These are phyloP conservation scores for Lophiostoma macrostomum DNA, from an alignment of 495 filamentous ascomycete species.

Conservation along the genomic window DNA sequence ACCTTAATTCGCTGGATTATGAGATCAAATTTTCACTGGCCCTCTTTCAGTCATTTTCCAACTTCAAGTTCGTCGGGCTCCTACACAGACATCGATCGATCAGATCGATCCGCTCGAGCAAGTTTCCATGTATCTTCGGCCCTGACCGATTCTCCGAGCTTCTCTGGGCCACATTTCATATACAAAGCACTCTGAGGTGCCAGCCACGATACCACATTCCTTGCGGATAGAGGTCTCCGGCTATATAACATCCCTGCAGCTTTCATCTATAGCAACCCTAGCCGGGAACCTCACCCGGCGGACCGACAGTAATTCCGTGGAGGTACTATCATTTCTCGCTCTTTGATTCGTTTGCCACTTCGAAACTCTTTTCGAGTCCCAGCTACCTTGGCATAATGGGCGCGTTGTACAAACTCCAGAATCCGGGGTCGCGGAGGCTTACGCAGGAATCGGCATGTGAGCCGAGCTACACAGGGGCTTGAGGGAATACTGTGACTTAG, in stretches of 20 bases:
- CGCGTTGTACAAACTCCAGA: slow-evolving; percentile 18
- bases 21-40: background rate
- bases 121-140: background rate
- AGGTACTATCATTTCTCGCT: no score
- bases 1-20: slow-evolving; percentile 10
- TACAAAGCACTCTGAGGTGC: background rate
- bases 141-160: background rate
- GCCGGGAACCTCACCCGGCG: slow-evolving; percentile 28
- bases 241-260: slow-evolving; percentile 17
- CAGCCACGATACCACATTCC: slow-evolving; percentile 23
- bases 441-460: slow-evolving; percentile 7
- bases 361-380: no score
- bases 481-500: background rate
- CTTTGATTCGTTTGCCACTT: no score
- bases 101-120: no score
- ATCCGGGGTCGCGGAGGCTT: slow-evolving; percentile 13
- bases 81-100: no score
- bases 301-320: slow-evolving; percentile 30
- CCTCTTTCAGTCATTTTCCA: background rate
- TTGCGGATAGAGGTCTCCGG: slow-evolving; percentile 8
- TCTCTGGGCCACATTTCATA: background rate
- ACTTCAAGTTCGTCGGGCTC: background rate
- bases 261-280: slow-evolving; percentile 20
- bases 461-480: background rate
- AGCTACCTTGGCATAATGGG: no score